Percentiles rank a stretch among this genome's conserved stretches.
Conservation (phyloP, 2,329 filamentous ascomycete species). For the Sporothrix dimorphospora region DNA sequence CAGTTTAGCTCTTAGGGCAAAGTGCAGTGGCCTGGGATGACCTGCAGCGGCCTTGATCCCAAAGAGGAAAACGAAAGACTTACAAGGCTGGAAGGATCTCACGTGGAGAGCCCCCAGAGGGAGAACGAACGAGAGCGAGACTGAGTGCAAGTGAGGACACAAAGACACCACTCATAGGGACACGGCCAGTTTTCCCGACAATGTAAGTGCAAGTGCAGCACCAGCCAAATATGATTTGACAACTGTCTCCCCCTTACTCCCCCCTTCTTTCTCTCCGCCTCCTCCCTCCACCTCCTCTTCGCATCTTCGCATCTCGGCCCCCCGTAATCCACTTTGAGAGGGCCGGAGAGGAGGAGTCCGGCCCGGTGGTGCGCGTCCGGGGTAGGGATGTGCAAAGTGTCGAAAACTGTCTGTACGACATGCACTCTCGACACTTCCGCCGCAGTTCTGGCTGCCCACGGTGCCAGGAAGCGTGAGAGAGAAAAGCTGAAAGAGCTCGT, state of each 20-base stretch:
- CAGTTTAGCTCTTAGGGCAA: too few species aligned
- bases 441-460: too few species aligned
- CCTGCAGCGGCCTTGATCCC: background rate
- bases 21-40: too few species aligned
- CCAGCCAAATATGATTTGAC: background rate
- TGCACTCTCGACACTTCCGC: too few species aligned
- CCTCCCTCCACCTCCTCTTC: background rate
- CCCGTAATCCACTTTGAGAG: background rate
- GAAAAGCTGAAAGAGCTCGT: too few species aligned
- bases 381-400: background rate
- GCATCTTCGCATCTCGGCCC: background rate
- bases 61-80: background rate
- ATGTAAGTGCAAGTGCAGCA: background rate
- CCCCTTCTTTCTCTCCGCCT: background rate
- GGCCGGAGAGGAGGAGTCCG: slow-evolving; percentile 8
- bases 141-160: background rate
- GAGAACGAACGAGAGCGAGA: background rate
- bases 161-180: background rate
- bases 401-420: background rate
- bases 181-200: background rate
- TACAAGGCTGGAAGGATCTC: background rate
- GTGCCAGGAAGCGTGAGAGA: too few species aligned
- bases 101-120: background rate
- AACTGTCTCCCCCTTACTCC: background rate
- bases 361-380: slow-evolving; percentile 7